A percentile compares a stretch with the other conserved stretches of the same genome.
These are phyloP conservation scores for Colletotrichum sp. DNA, from an alignment of 2,329 filamentous ascomycete genomes.

Conservation along the genomic window DNA sequence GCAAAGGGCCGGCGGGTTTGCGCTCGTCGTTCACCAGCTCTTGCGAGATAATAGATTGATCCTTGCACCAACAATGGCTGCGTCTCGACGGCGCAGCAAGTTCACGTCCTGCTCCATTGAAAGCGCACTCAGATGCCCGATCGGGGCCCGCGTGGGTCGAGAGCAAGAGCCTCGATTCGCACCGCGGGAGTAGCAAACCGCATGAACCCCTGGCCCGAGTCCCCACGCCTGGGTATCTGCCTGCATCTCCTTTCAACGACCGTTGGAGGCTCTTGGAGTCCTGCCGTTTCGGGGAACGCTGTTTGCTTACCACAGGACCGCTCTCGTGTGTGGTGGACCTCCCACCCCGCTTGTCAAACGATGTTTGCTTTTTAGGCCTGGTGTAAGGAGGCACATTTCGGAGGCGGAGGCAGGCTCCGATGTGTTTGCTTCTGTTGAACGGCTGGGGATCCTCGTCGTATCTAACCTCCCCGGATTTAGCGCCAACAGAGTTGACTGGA, in stretches of 20 bases:
- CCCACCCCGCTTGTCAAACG: neutral
- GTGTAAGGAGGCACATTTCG: neutral
- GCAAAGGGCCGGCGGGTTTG: neutral
- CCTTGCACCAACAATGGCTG: neutral
- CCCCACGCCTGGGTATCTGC: neutral
- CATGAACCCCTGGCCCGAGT: neutral
- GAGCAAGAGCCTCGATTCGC: neutral
- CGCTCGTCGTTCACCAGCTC: neutral
- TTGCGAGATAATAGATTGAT: neutral
- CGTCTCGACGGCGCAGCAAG: neutral
- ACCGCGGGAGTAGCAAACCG: neutral
- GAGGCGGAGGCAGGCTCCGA: neutral
- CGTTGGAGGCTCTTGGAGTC: neutral
- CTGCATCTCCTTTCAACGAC: neutral
- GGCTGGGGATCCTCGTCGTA: neutral
- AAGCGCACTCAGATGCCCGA: neutral
- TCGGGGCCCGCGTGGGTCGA: neutral
- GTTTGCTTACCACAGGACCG: neutral
- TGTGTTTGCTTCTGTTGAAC: neutral
- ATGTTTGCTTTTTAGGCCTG: neutral
- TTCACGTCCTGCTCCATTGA: neutral
- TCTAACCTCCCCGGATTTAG: neutral
- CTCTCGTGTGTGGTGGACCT: neutral
- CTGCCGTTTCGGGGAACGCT: neutral
- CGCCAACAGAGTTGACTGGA: neutral